Percentiles rank a stretch among this genome's conserved stretches.
Conservation (phyloP, 257 asterid genomes). For the Fraxinus cuspidata region DNA sequence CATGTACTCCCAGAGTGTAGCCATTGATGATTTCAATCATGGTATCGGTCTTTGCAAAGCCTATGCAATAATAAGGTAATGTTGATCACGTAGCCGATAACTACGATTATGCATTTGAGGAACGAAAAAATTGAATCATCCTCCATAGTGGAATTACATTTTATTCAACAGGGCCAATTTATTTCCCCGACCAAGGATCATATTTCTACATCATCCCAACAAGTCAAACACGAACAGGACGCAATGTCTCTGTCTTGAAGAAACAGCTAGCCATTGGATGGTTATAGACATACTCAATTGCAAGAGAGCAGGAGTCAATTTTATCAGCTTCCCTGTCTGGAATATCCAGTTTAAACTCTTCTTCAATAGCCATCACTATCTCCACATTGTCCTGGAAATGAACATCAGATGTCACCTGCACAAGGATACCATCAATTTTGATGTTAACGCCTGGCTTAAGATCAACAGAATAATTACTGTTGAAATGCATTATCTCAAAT, state of each 20-base stretch:
- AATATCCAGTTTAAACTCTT: slow-evolving; percentile 84
- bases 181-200: slow-evolving; percentile 31
- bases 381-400: slow-evolving; percentile 86
- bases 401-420: slow-evolving; percentile 76
- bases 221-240: slow-evolving; percentile 31
- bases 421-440: slow-evolving; percentile 23
- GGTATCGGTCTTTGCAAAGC: too few species aligned
- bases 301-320: slow-evolving; percentile 75
- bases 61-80: too few species aligned
- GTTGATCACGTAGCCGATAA: too few species aligned
- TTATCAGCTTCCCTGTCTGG: slow-evolving; percentile 88
- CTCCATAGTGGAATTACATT: neutral
- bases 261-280: slow-evolving; percentile 75
- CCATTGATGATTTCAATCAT: neutral
- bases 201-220: slow-evolving; percentile 33
- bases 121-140: too few species aligned
- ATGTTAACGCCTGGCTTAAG: neutral
- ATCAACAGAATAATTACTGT: too few species aligned
- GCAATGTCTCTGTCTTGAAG: slow-evolving; percentile 24
- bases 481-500: too few species aligned
- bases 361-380: slow-evolving; percentile 90
- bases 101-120: too few species aligned
- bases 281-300: slow-evolving; percentile 71
- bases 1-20: neutral
- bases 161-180: slow-evolving; percentile 29